Evolutionary conservation across 1,284 basidiomycete genomes (phyloP).

Genomic region (Porodaedalea pini): DNA sequence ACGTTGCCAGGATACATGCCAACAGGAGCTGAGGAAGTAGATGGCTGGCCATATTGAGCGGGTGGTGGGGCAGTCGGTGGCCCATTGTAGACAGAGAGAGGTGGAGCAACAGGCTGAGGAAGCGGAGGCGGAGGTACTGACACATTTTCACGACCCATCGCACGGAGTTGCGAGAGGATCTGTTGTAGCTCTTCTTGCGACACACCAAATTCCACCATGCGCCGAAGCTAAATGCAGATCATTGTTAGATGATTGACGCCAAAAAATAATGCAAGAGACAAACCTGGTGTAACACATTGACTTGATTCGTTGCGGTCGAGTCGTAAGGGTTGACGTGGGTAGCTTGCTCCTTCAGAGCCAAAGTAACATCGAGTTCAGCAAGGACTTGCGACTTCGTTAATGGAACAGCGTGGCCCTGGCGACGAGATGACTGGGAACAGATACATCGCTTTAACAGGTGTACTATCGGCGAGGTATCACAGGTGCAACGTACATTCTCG

Average conservation of each 20-base stretch:
- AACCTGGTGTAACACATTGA: conserved; percentile 73
- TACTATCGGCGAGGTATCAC: neutral
- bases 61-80: conserved; percentile 22
- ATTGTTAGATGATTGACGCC: neutral
- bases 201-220: conserved; percentile 73
- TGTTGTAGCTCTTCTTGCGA: conserved; percentile 78
- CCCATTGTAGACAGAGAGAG: conserved; percentile 25
- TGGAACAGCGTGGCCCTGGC: conserved; percentile 36
- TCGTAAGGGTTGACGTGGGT: conserved; percentile 69
- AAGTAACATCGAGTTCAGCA: conserved; percentile 73
- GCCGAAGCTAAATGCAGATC: conserved; percentile 56
- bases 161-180: conserved; percentile 74
- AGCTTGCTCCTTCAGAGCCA: conserved; percentile 70
- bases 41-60: conserved; percentile 29
- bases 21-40: conserved; percentile 26
- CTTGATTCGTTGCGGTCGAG: conserved; percentile 55
- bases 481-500: conserved; percentile 25
- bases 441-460: neutral
- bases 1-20: conserved; percentile 23
- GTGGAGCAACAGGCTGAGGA: conserved; percentile 24
- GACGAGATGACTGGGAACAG: conserved; percentile 5
- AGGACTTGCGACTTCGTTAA: conserved; percentile 73
- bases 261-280: conserved; percentile 26
- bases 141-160: conserved; percentile 45
- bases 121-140: conserved; percentile 38